Percentiles rank a stretch among this genome's conserved stretches.
Conservation (phyloP, 257 asterid species). For the Solanum commersonii region DNA sequence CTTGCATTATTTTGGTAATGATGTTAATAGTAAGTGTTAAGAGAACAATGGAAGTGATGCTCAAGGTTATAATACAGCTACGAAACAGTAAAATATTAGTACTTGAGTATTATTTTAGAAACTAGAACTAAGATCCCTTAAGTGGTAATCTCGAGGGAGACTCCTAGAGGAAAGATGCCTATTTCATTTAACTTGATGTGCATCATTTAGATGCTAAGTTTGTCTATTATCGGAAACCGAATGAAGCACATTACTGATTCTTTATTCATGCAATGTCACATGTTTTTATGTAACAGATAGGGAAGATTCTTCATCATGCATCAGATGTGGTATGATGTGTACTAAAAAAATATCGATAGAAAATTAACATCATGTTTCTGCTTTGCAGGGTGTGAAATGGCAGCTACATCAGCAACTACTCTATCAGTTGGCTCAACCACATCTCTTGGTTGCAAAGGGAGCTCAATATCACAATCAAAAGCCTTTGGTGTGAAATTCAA, state of each 20-base stretch:
- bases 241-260: not conserved
- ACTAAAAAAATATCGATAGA: not conserved
- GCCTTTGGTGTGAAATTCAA: slow-evolving; percentile 32
- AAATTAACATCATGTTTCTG: not conserved
- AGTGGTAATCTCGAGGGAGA: not conserved
- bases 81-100: not conserved
- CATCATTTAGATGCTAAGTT: not conserved
- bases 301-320: not conserved
- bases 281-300: not conserved
- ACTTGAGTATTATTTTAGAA: not conserved
- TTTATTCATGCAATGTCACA: not conserved
- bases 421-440: slow-evolving; percentile 43
- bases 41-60: not conserved
- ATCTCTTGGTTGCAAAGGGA: slow-evolving; percentile 27
- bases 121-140: not conserved
- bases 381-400: slow-evolving; percentile 52
- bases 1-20: not conserved
- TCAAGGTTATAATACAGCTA: not conserved
- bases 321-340: not conserved
- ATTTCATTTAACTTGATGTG: not conserved
- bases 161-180: not conserved
- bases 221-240: not conserved
- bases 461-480: slow-evolving; percentile 28
- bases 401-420: slow-evolving; percentile 57
- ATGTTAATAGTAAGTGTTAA: not conserved